A percentile compares a stretch with the other conserved stretches of the same genome.
phyloP scores from a whole-genome alignment of 1,284 basidiomycete genomes.

The Xerocomus cyaneibrunnescens region DNA sequence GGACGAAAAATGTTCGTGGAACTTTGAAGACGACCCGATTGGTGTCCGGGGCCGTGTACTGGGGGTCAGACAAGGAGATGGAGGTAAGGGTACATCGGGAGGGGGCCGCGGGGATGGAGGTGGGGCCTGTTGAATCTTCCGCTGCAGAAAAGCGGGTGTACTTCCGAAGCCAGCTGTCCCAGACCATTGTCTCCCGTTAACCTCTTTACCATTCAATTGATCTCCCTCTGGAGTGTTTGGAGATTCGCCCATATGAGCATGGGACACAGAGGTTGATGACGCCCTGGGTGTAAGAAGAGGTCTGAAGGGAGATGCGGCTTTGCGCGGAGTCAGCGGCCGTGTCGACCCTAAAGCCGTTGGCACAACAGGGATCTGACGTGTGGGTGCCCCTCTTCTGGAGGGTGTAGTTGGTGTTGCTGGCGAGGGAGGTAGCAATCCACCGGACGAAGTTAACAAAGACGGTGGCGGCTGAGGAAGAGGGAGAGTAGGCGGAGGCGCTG shows the following conservation, averaged over 20 bases:
- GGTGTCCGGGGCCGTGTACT: constrained; percentile 12
- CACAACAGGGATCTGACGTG: constrained; percentile 17
- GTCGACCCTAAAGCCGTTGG: constrained; percentile 11
- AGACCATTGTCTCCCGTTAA: constrained; percentile 10
- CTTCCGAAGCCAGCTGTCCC: constrained; percentile 10
- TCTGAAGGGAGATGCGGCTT: constrained; percentile 25
- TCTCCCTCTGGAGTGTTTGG: constrained; percentile 5
- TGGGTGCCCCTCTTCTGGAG: constrained; percentile 13
- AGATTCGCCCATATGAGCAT: constrained; percentile 6
- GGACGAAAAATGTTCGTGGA: constrained; percentile 36
- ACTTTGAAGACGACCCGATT: constrained; percentile 25
- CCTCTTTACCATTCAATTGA: constrained; percentile 9
- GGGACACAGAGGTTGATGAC: background rate
- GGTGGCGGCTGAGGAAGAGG: constrained; percentile 33
- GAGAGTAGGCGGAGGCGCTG: constrained; percentile 31
- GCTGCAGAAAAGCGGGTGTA: constrained; percentile 32
- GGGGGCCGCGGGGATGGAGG: constrained; percentile 32
- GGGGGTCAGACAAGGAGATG: constrained; percentile 17
- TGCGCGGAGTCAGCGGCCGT: constrained; percentile 18
- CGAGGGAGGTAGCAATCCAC: background rate
- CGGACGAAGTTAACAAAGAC: constrained; percentile 9
- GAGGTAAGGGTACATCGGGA: constrained; percentile 31
- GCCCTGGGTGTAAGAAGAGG: constrained; percentile 23
- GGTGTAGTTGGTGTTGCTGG: constrained; percentile 1
- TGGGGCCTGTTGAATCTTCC: constrained; percentile 27